Percentiles rank a stretch among this genome's conserved stretches.
Conservation (phyloP, 164 flowering plant genomes). For the Dillenia suffruticosa region DNA sequence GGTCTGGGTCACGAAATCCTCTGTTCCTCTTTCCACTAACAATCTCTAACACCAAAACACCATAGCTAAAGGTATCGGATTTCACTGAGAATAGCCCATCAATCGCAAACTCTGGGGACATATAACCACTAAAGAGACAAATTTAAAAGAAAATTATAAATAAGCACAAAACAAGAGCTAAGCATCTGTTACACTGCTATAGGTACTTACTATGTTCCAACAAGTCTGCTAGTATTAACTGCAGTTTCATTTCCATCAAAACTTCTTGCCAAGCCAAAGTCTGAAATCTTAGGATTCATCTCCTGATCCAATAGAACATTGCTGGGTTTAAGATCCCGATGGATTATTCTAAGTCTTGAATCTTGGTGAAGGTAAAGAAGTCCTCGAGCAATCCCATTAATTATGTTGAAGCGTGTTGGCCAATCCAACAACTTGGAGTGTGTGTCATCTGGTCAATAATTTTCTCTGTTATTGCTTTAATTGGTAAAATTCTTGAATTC, state of each 20-base stretch:
- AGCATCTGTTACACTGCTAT: no score
- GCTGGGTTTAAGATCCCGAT: constrained; percentile 39
- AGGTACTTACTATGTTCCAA: constrained; percentile 34
- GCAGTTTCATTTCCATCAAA: constrained; percentile 26
- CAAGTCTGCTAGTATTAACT: constrained; percentile 27
- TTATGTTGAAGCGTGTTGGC: constrained; percentile 24
- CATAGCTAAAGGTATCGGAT: constrained; percentile 38
- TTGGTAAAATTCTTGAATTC: no score
- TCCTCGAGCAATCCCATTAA: constrained; percentile 17
- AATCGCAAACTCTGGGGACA: constrained; percentile 37
- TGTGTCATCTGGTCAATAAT: no score
- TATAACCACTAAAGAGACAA: constrained; percentile 11
- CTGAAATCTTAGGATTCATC: constrained; percentile 35
- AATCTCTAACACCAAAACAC: constrained; percentile 31
- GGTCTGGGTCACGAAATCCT: constrained; percentile 17
- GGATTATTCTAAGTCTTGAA: constrained; percentile 33
- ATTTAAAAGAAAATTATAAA: no score
- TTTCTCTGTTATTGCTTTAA: no score
- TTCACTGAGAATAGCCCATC: constrained; percentile 31
- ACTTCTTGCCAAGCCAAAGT: constrained; percentile 32
- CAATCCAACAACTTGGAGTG: constrained; percentile 14
- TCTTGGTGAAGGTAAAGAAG: constrained; percentile 26
- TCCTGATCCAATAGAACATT: constrained; percentile 31
- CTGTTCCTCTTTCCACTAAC: constrained; percentile 26
- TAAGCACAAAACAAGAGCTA: no score